phyloP scores from a whole-genome alignment of 306 rosid species.

The Dalbergia oliveri region DNA sequence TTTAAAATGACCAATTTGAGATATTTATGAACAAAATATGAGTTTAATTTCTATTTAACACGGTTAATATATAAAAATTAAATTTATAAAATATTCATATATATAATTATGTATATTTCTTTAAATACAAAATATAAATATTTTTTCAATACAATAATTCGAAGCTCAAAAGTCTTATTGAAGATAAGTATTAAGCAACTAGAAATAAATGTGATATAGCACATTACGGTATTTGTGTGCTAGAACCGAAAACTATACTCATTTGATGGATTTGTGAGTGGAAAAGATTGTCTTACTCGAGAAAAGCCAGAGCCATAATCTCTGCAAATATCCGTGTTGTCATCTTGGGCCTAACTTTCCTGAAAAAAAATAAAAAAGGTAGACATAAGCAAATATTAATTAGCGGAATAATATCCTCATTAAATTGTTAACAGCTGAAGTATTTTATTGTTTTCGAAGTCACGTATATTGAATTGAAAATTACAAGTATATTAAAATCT shows the following conservation, averaged over 20 bases:
- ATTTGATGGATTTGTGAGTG: background rate
- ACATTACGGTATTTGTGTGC: no score
- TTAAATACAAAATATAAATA: no score
- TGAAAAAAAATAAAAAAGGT: conserved; percentile 19
- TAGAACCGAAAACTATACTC: background rate
- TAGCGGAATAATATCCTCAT: background rate
- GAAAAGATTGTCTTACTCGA: conserved; percentile 60
- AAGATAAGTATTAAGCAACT: no score
- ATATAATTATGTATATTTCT: background rate
- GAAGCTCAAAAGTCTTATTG: no score
- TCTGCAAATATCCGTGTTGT: conserved; percentile 67
- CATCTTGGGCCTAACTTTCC: conserved; percentile 88
- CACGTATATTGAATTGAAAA: background rate
- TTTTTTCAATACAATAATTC: no score
- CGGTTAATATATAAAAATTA: no score
- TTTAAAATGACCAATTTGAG: no score
- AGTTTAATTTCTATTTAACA: no score
- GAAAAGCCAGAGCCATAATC: conserved; percentile 71
- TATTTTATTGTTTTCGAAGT: background rate
- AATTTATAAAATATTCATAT: no score
- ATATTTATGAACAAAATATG: background rate
- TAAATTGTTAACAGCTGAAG: background rate
- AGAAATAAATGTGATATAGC: no score
- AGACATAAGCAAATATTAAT: background rate
- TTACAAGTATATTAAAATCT: no score